A percentile compares a stretch with the other conserved stretches of the same genome.
These are phyloP conservation scores for Lactarius sanguifluus DNA, from an alignment of 768 basidiomycete genomes.

Conservation along the genomic window DNA sequence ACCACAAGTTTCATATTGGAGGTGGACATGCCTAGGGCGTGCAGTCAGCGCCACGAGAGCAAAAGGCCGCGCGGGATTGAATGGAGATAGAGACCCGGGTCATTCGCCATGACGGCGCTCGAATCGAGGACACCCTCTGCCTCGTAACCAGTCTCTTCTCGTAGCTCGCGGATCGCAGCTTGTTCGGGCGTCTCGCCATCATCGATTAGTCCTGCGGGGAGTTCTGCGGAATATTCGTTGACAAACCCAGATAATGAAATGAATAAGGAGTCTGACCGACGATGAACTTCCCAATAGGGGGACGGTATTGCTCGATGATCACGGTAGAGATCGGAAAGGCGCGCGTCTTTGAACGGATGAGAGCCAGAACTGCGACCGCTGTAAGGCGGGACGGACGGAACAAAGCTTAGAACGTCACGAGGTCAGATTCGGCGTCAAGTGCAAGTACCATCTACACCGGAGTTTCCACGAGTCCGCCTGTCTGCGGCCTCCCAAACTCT, in stretches of 20 bases:
- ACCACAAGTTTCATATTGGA: conserved; percentile 90
- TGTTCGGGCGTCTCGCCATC: conserved; percentile 77
- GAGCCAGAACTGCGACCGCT: conserved; percentile 85
- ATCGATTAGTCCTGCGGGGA: conserved; percentile 81
- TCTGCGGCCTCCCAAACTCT: conserved; percentile 90
- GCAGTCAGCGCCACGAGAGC: conserved; percentile 14
- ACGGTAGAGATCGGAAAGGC: conserved; percentile 76
- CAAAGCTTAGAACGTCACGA: conserved; percentile 1
- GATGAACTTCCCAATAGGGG: conserved; percentile 74
- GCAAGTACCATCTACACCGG: conserved; percentile 74
- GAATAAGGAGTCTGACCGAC: conserved; percentile 49
- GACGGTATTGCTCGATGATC: conserved; percentile 90
- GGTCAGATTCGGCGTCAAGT: neutral
- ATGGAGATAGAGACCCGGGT: conserved; percentile 56
- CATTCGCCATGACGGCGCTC: conserved; percentile 60
- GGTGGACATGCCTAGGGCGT: conserved; percentile 76
- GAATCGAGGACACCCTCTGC: conserved; percentile 62
- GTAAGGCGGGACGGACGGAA: neutral
- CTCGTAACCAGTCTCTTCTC: conserved; percentile 91
- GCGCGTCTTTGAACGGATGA: conserved; percentile 72
- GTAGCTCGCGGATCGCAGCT: conserved; percentile 83
- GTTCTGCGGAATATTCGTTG: conserved; percentile 40
- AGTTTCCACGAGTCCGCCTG: conserved; percentile 71
- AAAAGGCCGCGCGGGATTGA: conserved; percentile 10
- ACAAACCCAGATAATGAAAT: neutral